Evolutionary conservation across 2,329 filamentous ascomycete species (phyloP), one percentile per base, ranked within the genome.

Genomic region (Colletotrichum eremochloae): DNA sequence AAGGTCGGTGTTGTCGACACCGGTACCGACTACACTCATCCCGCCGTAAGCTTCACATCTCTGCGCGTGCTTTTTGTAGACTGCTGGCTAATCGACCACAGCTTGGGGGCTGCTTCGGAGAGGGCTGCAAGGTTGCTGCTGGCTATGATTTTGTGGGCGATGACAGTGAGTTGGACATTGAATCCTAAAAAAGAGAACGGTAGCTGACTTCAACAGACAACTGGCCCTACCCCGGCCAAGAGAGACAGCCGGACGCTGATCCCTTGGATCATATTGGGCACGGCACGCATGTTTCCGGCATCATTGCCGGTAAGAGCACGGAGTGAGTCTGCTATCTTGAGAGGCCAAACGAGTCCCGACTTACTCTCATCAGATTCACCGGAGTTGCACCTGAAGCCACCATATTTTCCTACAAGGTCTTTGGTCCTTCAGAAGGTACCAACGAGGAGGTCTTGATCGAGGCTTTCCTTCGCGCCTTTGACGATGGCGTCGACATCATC

Each of bases 71-170:
- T 14, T 18, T 29, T 29, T 29, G 24, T 29, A 11, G 8, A 5
- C n/a, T 15, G 44, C 11, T 15, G 40, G 18, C 44, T 29, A 20
- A 11, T 9, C 18, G 20, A n/a, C 6, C 3, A 33, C n/a, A 64
- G 70, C 81, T 86, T 9, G 85, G 85, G 29, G 84, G 84, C 8
- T 84, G 85, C 63, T 86, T 86, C 74, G 86, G 86, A 7, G 75
- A 77, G n/a, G 84, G 84, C 0, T 86, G 80, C 74, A 80, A 76
- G 57, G 74, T 79, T 42, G 62, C 75, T 3, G n/a, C 62, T 11
- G 77, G 77, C 15, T 71, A 75, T 20, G 77, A 79, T 33, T 73
- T 79, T 33, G 76, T 78, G 36, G 77, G 78, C 8, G 75, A 78
- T 29, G 65, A 66, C 5, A 76, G 69, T 63, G 33, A 36, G 67